A percentile compares a stretch with the other conserved stretches of the same genome.
phyloP scores from a whole-genome alignment of 2,329 filamentous ascomycete genomes.

The Exophiala calicioides region DNA sequence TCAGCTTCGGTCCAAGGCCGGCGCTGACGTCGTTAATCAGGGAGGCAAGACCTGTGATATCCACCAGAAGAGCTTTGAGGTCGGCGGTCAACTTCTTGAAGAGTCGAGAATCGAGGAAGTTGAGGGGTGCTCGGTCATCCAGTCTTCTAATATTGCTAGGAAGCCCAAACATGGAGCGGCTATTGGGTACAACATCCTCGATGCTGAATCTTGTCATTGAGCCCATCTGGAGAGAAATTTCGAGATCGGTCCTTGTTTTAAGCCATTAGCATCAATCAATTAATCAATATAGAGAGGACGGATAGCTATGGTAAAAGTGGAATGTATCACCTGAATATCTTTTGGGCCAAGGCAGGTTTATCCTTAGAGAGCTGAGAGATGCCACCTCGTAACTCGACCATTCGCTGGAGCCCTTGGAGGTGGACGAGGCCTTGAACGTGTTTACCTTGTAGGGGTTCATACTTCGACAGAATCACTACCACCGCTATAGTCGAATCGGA shows the following conservation, averaged over 20 bases:
- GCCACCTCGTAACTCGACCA: neutral
- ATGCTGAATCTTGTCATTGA: neutral
- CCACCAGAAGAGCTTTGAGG: neutral
- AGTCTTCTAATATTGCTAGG: too few species aligned
- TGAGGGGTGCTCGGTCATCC: too few species aligned
- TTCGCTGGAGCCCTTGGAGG: neutral
- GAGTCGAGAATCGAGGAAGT: neutral
- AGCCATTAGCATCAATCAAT: too few species aligned
- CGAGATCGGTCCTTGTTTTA: neutral
- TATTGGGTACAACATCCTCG: conserved; percentile 3
- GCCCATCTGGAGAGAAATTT: neutral
- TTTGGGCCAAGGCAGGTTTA: conserved; percentile 1
- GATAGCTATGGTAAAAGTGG: too few species aligned
- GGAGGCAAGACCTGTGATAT: neutral
- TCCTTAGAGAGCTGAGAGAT: neutral
- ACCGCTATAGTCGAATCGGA: conserved; percentile 1
- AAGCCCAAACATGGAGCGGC: too few species aligned
- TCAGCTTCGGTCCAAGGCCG: neutral
- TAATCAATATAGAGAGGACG: too few species aligned
- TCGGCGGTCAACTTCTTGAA: neutral
- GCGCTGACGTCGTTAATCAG: neutral
- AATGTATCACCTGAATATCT: neutral
- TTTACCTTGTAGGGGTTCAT: neutral
- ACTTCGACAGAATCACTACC: neutral
- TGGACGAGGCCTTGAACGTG: neutral